phyloP scores from a whole-genome alignment of 2,329 filamentous ascomycete species.

The Diaporthe sp. region DNA sequence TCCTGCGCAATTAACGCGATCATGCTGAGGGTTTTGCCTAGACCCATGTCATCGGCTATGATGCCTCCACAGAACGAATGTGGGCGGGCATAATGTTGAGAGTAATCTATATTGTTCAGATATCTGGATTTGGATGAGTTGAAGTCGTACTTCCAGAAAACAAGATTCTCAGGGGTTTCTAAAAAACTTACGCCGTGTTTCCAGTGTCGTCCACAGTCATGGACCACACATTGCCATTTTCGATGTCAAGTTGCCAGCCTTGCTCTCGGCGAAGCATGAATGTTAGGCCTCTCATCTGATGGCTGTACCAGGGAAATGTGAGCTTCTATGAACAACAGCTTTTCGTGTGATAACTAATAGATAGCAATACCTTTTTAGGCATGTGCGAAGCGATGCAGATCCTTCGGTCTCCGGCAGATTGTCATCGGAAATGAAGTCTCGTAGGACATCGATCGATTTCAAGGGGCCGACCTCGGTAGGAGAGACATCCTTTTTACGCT shows the following conservation, averaged over 20 bases:
- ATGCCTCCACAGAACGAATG: background rate
- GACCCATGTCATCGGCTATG: background rate
- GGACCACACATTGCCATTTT: background rate
- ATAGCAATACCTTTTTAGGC: background rate
- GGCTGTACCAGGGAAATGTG: background rate
- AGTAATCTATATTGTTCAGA: background rate
- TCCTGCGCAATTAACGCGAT: background rate
- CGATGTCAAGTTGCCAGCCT: background rate
- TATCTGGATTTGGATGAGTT: background rate
- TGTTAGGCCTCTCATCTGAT: constrained; percentile 10
- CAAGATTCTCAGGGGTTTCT: background rate
- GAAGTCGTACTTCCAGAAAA: too few relatives aligned
- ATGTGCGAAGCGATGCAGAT: constrained; percentile 4
- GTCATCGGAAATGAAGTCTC: background rate
- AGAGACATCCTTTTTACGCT: background rate
- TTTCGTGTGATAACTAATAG: background rate
- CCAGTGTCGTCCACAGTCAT: background rate
- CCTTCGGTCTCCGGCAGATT: constrained; percentile 6
- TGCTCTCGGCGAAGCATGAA: constrained; percentile 20
- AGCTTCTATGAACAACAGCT: too few relatives aligned
- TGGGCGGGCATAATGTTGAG: background rate
- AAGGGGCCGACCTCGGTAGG: too few relatives aligned
- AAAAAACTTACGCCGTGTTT: background rate
- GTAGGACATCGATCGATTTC: background rate
- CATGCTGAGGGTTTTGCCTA: background rate